A percentile compares a stretch with the other conserved stretches of the same genome.
Evolutionary conservation across 2,329 filamentous ascomycete species (phyloP).

Genomic region (Didymella pinodella): DNA sequence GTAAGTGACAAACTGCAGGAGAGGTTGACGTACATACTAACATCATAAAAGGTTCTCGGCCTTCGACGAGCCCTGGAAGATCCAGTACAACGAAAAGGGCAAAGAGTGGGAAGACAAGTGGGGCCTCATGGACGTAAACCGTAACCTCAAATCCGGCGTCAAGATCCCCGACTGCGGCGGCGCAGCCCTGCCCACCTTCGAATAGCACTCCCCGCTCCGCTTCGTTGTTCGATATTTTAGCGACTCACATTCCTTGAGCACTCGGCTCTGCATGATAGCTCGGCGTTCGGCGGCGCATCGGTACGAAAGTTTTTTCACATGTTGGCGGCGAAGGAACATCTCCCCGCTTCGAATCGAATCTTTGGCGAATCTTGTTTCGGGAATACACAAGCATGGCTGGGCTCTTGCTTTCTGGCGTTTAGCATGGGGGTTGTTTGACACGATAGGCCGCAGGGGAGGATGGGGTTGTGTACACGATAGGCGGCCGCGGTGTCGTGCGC

Average conservation of each 20-base stretch:
- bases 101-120: slow-evolving; percentile 94
- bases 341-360: slow-evolving; percentile 18
- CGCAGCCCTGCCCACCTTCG: slow-evolving; percentile 56
- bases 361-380: slow-evolving; percentile 23
- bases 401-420: slow-evolving; percentile 14
- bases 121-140: slow-evolving; percentile 86
- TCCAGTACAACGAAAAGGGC: slow-evolving; percentile 68
- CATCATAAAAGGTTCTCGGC: slow-evolving; percentile 74
- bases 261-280: slow-evolving; percentile 31
- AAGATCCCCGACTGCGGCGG: slow-evolving; percentile 88
- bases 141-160: slow-evolving; percentile 83
- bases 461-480: slow-evolving; percentile 14
- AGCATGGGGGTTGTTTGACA: slow-evolving; percentile 12
- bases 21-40: slow-evolving; percentile 3
- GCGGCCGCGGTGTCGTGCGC: slow-evolving; percentile 2
- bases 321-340: slow-evolving; percentile 13
- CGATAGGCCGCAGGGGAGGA: slow-evolving; percentile 11
- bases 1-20: slow-evolving; percentile 56
- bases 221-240: slow-evolving; percentile 21
- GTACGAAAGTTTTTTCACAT: slow-evolving; percentile 26
- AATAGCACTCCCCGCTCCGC: slow-evolving; percentile 9
- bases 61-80: slow-evolving; percentile 97
- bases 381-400: slow-evolving; percentile 23
- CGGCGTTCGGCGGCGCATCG: slow-evolving; percentile 33
- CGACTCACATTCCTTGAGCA: slow-evolving; percentile 17